Base-by-base conservation (phyloP, 2,329 filamentous ascomycete genomes). In the Hypoxylon sp. region DNA sequence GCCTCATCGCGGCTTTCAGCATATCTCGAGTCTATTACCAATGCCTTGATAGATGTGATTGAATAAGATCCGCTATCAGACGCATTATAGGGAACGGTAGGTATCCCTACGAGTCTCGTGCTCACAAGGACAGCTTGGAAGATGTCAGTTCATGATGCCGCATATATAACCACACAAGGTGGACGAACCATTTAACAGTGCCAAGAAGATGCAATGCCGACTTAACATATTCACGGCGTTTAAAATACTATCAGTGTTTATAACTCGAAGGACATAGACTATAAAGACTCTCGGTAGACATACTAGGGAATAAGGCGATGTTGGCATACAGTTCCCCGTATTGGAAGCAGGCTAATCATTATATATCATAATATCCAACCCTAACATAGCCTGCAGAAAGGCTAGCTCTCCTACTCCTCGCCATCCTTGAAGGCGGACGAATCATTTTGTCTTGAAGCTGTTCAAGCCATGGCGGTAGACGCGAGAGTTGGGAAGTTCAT, bases 11-110 rank as follows among this genome's bases (percentile, higher is more conserved):
- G 78, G 0, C 73, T 62, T 4, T 80, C 67, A 1, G 80, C 76
- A 71, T 79, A 83, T 2, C 71, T 70, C 2, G 70, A 59, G 63
- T 87, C 81, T 8, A 87, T 80, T 11, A 84, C 69, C 49, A 87
- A 79, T 2, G 69, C 71, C 26, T 72, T 73, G 14, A 78, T 51
- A 18, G 61, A 61, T 3, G 62, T 69, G 44, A 79, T 68, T 0
- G 70, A 59, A 32, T 78, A 78, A 2, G 65, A 58, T n/a, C 72
- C 73, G 46, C 64, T 55, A 20, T 52, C 62, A 1, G 72, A 65
- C 7, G 67, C 24, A 4, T 66, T 73, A 66, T 78, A 79, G 0
- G 78, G 77, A 5, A 78, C 69, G 0, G 76, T 78, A 9, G 80
- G 79, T 59, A 79, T 77, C 7, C 75, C 76, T 4, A 71, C 50